Conservation (phyloP, 2,329 filamentous ascomycete species). For the Diplocarpon mali region DNA sequence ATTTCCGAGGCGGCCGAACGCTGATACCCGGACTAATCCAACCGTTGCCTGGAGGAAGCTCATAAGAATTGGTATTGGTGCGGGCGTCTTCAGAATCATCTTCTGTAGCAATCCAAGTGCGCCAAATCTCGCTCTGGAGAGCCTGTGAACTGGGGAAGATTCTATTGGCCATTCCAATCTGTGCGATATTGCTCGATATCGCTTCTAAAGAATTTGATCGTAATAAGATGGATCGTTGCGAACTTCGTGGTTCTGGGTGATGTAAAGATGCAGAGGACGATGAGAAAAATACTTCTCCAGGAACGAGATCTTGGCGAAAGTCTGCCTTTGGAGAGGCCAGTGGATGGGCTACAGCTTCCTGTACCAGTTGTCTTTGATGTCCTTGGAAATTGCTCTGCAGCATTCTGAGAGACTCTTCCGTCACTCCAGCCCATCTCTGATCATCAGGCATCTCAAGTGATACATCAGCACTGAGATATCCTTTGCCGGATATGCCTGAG, state of each 20-base stretch:
- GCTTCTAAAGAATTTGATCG: constrained; percentile 11
- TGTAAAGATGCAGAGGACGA: constrained; percentile 17
- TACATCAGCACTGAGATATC: neutral
- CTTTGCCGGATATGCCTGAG: neutral
- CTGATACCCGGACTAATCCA: constrained; percentile 22
- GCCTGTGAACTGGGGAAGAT: constrained; percentile 16
- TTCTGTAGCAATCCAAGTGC: constrained; percentile 18
- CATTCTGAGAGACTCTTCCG: neutral
- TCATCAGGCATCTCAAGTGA: neutral
- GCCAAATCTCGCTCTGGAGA: constrained; percentile 23
- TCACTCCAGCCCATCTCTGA: constrained; percentile 1
- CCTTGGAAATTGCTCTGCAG: neutral
- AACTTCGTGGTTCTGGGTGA: constrained; percentile 22
- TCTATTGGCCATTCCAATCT: constrained; percentile 15
- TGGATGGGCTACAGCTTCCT: neutral
- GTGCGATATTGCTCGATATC: constrained; percentile 18
- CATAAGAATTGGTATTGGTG: neutral
- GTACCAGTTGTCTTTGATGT: neutral
- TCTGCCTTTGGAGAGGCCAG: neutral
- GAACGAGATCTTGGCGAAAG: neutral
- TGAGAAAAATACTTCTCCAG: constrained; percentile 7
- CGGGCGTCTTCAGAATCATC: constrained; percentile 1
- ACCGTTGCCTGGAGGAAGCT: neutral
- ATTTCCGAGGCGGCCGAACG: constrained; percentile 1
- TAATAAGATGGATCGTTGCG: constrained; percentile 16